Conservation (phyloP, 1,284 basidiomycete species). For the Xerocomus minutiporus region DNA sequence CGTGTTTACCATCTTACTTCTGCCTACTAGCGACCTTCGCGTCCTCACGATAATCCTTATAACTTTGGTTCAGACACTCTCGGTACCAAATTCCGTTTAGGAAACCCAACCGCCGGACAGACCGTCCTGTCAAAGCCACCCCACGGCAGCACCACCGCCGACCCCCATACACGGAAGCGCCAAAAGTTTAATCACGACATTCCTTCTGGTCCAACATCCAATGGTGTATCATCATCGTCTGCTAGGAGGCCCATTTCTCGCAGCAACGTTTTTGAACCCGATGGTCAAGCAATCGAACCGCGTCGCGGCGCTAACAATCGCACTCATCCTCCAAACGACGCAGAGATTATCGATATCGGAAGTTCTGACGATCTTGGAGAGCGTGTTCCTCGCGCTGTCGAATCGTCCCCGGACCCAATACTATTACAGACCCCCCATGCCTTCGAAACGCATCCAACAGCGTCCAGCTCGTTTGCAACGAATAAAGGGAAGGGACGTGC, state of each 20-base stretch:
- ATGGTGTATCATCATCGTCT: constrained; percentile 7
- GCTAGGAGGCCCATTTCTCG: background rate
- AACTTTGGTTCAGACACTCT: background rate
- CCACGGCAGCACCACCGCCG: background rate
- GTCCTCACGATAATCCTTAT: constrained; percentile 23
- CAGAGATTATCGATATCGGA: constrained; percentile 20
- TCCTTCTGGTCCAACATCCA: background rate
- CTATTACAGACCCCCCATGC: constrained; percentile 5
- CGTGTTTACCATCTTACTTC: constrained; percentile 7
- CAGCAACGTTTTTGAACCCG: constrained; percentile 14
- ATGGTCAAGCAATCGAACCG: constrained; percentile 20
- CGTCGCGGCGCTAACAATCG: background rate
- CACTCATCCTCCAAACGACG: constrained; percentile 9
- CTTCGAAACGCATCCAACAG: constrained; percentile 23
- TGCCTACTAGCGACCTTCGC: constrained; percentile 9
- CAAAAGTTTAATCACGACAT: constrained; percentile 15
- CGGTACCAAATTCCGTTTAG: background rate
- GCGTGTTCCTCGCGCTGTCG: constrained; percentile 10
- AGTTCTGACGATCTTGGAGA: constrained; percentile 26
- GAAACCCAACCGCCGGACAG: constrained; percentile 25
- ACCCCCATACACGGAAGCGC: constrained; percentile 22
- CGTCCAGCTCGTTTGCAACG: background rate
- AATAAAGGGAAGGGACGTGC: constrained; percentile 28
- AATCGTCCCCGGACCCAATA: constrained; percentile 28
- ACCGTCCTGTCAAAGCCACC: constrained; percentile 21